Evolutionary conservation across 2,329 filamentous ascomycete genomes (phyloP), one percentile per base, ranked within the genome.

Genomic region (Endocalyx cinctus): DNA sequence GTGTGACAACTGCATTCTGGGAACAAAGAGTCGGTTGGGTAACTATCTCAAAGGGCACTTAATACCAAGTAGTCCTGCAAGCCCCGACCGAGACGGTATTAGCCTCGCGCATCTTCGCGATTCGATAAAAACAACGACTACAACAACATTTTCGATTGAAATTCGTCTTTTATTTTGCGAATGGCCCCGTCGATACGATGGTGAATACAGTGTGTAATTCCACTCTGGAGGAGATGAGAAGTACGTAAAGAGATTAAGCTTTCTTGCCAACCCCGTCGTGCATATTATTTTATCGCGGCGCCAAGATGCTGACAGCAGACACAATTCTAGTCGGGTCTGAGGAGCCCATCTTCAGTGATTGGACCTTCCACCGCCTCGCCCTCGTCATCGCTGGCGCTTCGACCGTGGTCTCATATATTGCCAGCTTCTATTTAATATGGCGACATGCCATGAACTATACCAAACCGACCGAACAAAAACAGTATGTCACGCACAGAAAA

Each of bases 361-460:
- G 77, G 36, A 74, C 67, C 42, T 78, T 79, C 44, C 74, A 78
- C 48, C 52, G 68, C 27, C 58, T 79, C 19, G 71, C 72, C 20
- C 58, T 74, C 38, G 61, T 77, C 38, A 64, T 78, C 27, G 62
- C 63, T 17, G 70, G 64, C 27, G 62, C 55, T 28, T 66, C 63
- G 31, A 65, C 73, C 5, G 51, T 72, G 37, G 54, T 79, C 19
- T 65, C 76, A 25, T 65, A 70, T n/a, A 33, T 66, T 27, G 53
- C 72, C 25, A 77, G 74, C 35, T 55, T 78, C 30, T 77, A 69
- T 45, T 62, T 79, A 23, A 71, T 79, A 39, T 73, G 61, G 55
- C 69, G 70, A 62, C 77, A 81, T 62, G 74, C 75, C 18, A 45
- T 65, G 13, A 68, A 79, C 57, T 80, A 80, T 51, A 79, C 75